Evolutionary conservation across 2,329 filamentous ascomycete species (phyloP), one percentile per base, ranked within the genome.

Genomic region (Eutypella sp.): DNA sequence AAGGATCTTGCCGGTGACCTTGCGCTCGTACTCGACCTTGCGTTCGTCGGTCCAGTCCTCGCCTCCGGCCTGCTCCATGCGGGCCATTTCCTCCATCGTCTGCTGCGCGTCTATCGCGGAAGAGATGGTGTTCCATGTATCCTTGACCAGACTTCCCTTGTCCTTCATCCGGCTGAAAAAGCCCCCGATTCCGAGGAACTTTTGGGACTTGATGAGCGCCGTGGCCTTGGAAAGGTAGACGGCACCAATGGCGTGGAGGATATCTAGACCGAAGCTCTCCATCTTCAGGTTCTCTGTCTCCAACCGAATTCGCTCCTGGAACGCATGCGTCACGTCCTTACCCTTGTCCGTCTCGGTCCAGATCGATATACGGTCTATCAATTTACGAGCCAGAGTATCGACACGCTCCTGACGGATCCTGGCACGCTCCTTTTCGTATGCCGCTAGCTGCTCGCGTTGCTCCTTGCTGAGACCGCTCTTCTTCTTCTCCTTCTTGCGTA

Each of bases 281-380:
- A 99, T 99, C 77, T 97, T 99, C 58, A 99, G 75, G 63, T 97
- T 95, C 73, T 99, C 93, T 22, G 95, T 89, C 70, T 99, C 93
- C 34, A 97, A 82, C 34, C 85, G 81, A 56, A 88, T 96, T 79
- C 99, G 96, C 65, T 92, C 89, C 65, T 91, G 85, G 74, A 97
- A 99, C 0, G 93, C 88, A 47, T 72, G 73, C 27, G 92, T 97
- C 48, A 96, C 89, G 57, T 95, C 90, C 13, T 69, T 51, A 39
- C 85, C 81, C 72, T 93, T 95, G 70, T 97, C 93, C 3, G 92
- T 96, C 74, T 99, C 93, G 5, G 93, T 96, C 92, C 91, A 97
- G 36, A 97, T 83, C 54, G 85, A 91, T 61, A 97, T 81, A 47
- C 91, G 86, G 66, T 96, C 89, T 49, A 93, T 72, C 20, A 99